Evolutionary conservation across 306 rosid species (phyloP), one percentile per base, ranked within the genome.

Genomic region (Citrullus colocynthis): DNA sequence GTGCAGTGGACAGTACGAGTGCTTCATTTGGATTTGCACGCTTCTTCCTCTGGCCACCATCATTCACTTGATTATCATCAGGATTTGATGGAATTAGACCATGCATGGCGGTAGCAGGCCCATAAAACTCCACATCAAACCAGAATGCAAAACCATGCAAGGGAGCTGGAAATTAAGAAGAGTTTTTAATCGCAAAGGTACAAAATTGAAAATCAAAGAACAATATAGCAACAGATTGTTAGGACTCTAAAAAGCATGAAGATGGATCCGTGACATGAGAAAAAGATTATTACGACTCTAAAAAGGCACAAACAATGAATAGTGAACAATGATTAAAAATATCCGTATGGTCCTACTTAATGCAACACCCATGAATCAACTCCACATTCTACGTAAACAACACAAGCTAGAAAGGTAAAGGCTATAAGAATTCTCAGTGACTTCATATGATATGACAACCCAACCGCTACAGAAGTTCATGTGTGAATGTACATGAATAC

Each of bases 111-210:
- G 91, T 73, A 58, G 81, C 70, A 76, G 91, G 91, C 75, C 92
- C 97, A 83, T 81, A 82, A 82, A 95, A 95, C 87, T 95, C 97
- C 78, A 95, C 99, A 78, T 95, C 99, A 88, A 95, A 95, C 99
- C 99, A 95, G 87, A 95, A 95, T 66, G 97, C 99, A 88, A 95
- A 95, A 69, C 99, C 99, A 86, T 95, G 99, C 44, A 95, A 84
- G 52, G 99, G 97, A 83, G 99, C 97, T 95, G 99, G 51, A 84
- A 80, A 32, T 37, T 61, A 75, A 37, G 59, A 85, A 81, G 49
- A 78, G 17, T 79, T n/a, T 7, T 61, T 75, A 75, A 18, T 71
- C 1, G 72, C 69, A 78, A 75, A 21, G 79, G 51, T 17, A 32
- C 30, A 71, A 75, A 70, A 67, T 30, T 49, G 70, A 34, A 52